Evolutionary conservation across 345 rosid species (phyloP), one percentile per base, ranked within the genome.

Genomic region (Citrus maxima): DNA sequence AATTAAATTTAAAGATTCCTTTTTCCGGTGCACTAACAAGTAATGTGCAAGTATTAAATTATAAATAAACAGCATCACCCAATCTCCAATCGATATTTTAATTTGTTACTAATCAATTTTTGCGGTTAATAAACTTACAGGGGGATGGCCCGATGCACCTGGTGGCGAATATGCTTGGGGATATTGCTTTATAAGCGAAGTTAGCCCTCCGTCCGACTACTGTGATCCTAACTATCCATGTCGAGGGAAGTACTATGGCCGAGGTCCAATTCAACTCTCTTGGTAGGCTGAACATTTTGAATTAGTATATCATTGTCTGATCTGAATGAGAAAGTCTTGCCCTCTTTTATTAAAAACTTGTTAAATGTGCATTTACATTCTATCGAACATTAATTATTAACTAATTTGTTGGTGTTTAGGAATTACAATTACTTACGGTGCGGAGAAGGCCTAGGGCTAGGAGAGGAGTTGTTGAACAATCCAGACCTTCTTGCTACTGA

Each of bases 141-240:
- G 92, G 3, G 90, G 91, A 38, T 82, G 89, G 90, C 42, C 84
- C 19, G 84, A 81, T 49, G 89, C 94, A 42, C 89, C 91, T 18
- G 91, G 82, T 49, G 91, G 91, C 28, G 88, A 87, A 13, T 92
- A 87, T 68, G 83, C 94, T 2, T 88, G 93, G 94, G 94, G 93
- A n/a, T 81, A 89, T 35, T 92, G 93, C 84, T 85, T 28, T 67
- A 56, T 80, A 12, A 82, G 65, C 58, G 93, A 92, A 74, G 80
- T 78, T 66, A 83, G 81, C 63, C 84, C 89, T 32, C 60, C 82
- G 28, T 56, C 77, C 40, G 4, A 79, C 49, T 84, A 91, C 71
- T 91, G 93, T 0, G 54, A 80, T 27, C 32, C 82, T 63, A 63
- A 49, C 0, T 87, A 84, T 75, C 90, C 93, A 25, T 90, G 94